A percentile compares a stretch with the other conserved stretches of the same genome.
Conservation (phyloP, 345 rosid genomes). For the Pugionium cornutum region DNA sequence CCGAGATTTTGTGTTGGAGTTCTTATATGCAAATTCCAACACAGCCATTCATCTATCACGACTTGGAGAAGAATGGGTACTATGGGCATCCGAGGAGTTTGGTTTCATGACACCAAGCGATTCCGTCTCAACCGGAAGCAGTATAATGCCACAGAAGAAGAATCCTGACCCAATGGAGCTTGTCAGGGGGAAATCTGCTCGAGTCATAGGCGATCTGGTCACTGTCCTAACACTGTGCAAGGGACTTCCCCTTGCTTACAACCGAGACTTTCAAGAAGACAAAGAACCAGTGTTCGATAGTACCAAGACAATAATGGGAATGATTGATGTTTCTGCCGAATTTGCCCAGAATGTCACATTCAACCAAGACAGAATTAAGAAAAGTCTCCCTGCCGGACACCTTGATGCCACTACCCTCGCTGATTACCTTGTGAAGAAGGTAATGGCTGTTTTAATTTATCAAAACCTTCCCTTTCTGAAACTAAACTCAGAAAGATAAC, state of each 20-base stretch:
- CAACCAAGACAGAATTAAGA: conserved; percentile 62
- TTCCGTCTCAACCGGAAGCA: conserved; percentile 90
- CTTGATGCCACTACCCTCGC: conserved; percentile 98
- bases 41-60: conserved; percentile 85
- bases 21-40: conserved; percentile 72
- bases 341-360: conserved; percentile 85
- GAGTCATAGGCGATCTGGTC: conserved; percentile 79
- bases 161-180: conserved; percentile 99
- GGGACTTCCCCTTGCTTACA: conserved; percentile 96
- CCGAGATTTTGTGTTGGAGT: conserved; percentile 87
- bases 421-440: conserved; percentile 94
- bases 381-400: conserved; percentile 83
- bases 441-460: conserved; percentile 11
- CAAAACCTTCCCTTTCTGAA: not conserved
- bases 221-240: conserved; percentile 87
- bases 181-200: conserved; percentile 89
- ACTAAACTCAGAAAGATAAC: not conserved
- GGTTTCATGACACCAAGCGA: conserved; percentile 90
- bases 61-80: conserved; percentile 96
- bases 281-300: conserved; percentile 94
- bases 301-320: conserved; percentile 72
- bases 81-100: conserved; percentile 98
- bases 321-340: conserved; percentile 94
- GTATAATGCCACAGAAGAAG: conserved; percentile 99
- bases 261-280: conserved; percentile 98